These are phyloP conservation scores for Candida sp. DNA, from an alignment of 1,139 yeast genomes.

Conservation along the genomic window DNA sequence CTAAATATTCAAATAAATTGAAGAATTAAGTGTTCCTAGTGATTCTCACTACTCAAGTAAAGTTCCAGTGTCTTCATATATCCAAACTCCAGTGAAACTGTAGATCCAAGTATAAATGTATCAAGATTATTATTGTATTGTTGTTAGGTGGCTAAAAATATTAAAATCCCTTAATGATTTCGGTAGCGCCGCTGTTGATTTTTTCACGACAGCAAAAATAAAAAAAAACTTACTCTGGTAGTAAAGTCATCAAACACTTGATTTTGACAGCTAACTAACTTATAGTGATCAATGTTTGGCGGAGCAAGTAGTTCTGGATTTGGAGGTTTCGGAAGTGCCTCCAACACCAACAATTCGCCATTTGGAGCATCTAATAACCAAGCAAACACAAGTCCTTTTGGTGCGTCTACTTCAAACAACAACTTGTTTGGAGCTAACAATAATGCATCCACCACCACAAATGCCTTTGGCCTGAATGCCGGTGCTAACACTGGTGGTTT, in stretches of 20 bases:
- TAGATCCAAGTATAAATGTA: background rate
- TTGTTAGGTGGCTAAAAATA: too few species aligned
- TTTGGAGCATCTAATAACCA: slow-evolving; percentile 20
- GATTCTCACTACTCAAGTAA: too few species aligned
- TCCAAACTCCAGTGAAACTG: background rate
- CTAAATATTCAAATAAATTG: background rate
- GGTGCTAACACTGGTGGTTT: background rate
- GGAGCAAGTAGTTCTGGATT: slow-evolving; percentile 47
- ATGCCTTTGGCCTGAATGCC: slow-evolving; percentile 15
- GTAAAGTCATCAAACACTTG: background rate
- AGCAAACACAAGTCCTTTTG: slow-evolving; percentile 21
- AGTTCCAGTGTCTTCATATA: too few species aligned
- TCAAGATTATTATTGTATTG: too few species aligned
- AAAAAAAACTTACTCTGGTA: background rate
- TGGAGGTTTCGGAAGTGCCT: slow-evolving; percentile 55
- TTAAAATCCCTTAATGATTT: background rate
- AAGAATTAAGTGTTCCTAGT: too few species aligned
- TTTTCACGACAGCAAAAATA: background rate
- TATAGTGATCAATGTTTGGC: slow-evolving; percentile 36
- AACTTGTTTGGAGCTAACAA: slow-evolving; percentile 11
- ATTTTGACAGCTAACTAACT: slow-evolving; percentile 1
- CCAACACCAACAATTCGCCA: slow-evolving; percentile 26
- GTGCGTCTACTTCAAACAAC: slow-evolving; percentile 14
- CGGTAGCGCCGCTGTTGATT: slow-evolving; percentile 1
- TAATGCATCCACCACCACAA: slow-evolving; percentile 9